These are phyloP conservation scores for Hygrophoropsis aurantiaca DNA, from an alignment of 768 basidiomycete species.

Conservation along the genomic window DNA sequence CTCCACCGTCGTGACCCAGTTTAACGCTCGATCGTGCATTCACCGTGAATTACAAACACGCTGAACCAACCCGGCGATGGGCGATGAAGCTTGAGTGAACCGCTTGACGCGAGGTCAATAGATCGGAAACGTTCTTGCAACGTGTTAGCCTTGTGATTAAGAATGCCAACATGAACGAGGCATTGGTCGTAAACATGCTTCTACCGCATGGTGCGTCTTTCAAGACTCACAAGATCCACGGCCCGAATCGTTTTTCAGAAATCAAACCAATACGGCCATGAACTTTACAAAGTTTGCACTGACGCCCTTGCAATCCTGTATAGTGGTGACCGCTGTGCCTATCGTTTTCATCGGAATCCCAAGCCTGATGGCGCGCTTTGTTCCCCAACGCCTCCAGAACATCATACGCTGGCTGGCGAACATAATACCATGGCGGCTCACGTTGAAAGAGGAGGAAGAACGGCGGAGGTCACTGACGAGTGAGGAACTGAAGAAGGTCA, in stretches of 20 bases:
- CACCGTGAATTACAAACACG: too few species aligned
- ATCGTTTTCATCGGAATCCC: slow-evolving; percentile 27
- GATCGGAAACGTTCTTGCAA: slow-evolving; percentile 13
- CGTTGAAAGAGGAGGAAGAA: slow-evolving; percentile 22
- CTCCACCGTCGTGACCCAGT: too few species aligned
- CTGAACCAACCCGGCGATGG: too few species aligned
- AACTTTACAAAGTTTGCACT: slow-evolving; percentile 27
- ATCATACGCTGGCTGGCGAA: neutral
- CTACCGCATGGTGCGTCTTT: slow-evolving; percentile 26
- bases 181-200: slow-evolving; percentile 8
- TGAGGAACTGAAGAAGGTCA: slow-evolving; percentile 10
- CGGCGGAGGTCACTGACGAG: slow-evolving; percentile 9
- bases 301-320: slow-evolving; percentile 25
- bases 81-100: too few species aligned
- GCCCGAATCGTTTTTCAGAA: slow-evolving; percentile 11
- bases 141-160: slow-evolving; percentile 17
- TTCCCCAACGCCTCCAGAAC: slow-evolving; percentile 3
- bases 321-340: slow-evolving; percentile 13
- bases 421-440: neutral
- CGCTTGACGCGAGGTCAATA: slow-evolving; percentile 13
- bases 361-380: slow-evolving; percentile 18
- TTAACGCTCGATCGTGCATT: too few species aligned
- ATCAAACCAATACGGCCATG: slow-evolving; percentile 26
- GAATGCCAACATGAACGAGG: slow-evolving; percentile 12
- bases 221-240: slow-evolving; percentile 17